Conservation (phyloP, 2,329 filamentous ascomycete genomes). For the Beauveria asiatica region DNA sequence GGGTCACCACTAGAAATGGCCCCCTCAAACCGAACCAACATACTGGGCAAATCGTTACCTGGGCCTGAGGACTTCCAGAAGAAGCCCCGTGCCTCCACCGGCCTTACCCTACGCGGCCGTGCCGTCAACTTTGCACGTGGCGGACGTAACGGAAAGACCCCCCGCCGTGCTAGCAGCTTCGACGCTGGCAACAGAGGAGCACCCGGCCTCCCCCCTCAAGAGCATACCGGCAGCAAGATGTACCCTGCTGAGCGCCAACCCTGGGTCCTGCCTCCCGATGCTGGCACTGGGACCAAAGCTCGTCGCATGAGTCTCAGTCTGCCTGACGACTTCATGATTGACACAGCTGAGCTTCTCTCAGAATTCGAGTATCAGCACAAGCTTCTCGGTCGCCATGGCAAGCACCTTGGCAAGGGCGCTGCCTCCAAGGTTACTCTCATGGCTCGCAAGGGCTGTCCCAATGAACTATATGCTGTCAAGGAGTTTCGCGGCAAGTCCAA, state of each 20-base stretch:
- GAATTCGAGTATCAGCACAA: conserved; percentile 66
- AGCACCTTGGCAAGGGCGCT: conserved; percentile 71
- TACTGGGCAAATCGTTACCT: conserved; percentile 27
- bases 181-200: conserved; percentile 28
- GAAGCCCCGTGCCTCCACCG: conserved; percentile 44
- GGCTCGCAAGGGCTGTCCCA: conserved; percentile 56
- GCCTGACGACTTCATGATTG: conserved; percentile 65
- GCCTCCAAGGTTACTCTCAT: conserved; percentile 78
- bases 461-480: conserved; percentile 74
- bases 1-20: conserved; percentile 36
- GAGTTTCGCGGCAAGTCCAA: conserved; percentile 69
- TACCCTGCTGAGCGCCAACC: conserved; percentile 35
- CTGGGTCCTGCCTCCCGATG: conserved; percentile 56
- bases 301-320: conserved; percentile 67
- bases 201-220: conserved; percentile 14
- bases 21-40: conserved; percentile 17
- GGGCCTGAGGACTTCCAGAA: conserved; percentile 37
- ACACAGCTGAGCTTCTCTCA: conserved; percentile 57
- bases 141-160: conserved; percentile 16
- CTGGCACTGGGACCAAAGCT: conserved; percentile 68
- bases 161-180: conserved; percentile 40
- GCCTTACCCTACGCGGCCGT: conserved; percentile 38
- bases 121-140: conserved; percentile 37
- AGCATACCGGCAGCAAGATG: conserved; percentile 19
- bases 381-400: conserved; percentile 62